Evolutionary conservation across 345 rosid species (phyloP), one percentile per base, ranked within the genome.

Genomic region (Eucalyptus pumila): DNA sequence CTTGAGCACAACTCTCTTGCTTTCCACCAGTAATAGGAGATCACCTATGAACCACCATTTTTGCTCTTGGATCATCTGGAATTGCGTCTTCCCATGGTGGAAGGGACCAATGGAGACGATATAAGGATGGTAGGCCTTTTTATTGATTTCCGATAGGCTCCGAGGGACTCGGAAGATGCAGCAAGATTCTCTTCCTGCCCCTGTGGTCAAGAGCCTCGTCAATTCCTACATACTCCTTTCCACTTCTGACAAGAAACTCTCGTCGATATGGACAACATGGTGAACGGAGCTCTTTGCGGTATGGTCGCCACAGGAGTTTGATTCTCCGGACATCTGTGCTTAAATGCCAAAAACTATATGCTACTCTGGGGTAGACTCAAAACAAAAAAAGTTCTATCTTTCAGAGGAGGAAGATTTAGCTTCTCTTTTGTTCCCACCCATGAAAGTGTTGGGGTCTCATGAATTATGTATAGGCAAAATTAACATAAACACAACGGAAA

Each of bases 91-190:
- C 23, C 94, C 93, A 6, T 89, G 91, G 93, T 96, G 98, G 87
- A 93, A 95, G 15, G 99, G 99, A 14, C 98, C 98, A 1, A 96
- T 88, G 6, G 99, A 95, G 89, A 95, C 97, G 12, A 94, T 93
- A 16, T 93, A 94, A 30, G 99, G 98, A 86, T 91, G 92, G 76
- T 96, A 96, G 86, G 91, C 93, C 93, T 86, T 91, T 26, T 94
- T 95, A 89, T 96, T 95, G 83, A 90, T 89, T 13, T 94, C 94
- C 6, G 87, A 89, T 76, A 95, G 91, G 90, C 94, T 93, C 8
- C 58, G 87, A 5, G 94, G 95, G 27, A 88, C 94, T 56, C 91
- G 85, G 89, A 94, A 94, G 86, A 94, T 92, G 91, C 92, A 93
- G 80, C 92, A 94, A 8, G 93, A 88, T 40, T 62, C 45, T 48